Conservation (phyloP, 2,329 filamentous ascomycete species). For the Scedosporium apiospermum region DNA sequence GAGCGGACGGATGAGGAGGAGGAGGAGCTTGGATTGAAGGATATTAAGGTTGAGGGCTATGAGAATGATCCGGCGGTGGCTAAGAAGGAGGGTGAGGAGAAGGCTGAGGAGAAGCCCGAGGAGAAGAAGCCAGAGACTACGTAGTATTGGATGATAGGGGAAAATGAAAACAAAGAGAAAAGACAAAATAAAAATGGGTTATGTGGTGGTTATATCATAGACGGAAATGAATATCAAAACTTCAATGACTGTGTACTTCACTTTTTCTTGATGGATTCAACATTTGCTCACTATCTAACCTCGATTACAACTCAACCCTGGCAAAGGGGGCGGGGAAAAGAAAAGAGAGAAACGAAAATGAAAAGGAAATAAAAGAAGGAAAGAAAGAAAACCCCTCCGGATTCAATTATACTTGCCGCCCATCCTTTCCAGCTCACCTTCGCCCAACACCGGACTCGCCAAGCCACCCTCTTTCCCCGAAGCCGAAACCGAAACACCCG, state of each 20-base stretch:
- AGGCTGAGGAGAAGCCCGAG: constrained; percentile 12
- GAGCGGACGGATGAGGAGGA: constrained; percentile 84
- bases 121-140: background rate
- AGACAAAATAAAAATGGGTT: background rate
- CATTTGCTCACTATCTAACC: too few relatives aligned
- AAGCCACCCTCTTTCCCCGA: constrained; percentile 4
- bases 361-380: background rate
- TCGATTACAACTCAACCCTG: too few relatives aligned
- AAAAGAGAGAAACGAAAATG: background rate
- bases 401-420: constrained; percentile 16
- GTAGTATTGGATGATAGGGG: background rate
- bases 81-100: constrained; percentile 14
- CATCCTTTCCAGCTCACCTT: constrained; percentile 17
- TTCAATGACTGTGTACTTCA: too few relatives aligned
- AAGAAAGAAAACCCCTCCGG: background rate
- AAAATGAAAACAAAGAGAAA: background rate
- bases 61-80: constrained; percentile 41
- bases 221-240: too few relatives aligned
- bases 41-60: constrained; percentile 91
- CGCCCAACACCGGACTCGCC: constrained; percentile 12
- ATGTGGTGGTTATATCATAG: too few relatives aligned
- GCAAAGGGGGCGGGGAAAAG: background rate
- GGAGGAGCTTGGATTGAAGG: constrained; percentile 79
- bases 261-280: too few relatives aligned
- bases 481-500: background rate